Evolutionary conservation across 257 asterid species (phyloP).

Genomic region (Solanum bulbocastanum): DNA sequence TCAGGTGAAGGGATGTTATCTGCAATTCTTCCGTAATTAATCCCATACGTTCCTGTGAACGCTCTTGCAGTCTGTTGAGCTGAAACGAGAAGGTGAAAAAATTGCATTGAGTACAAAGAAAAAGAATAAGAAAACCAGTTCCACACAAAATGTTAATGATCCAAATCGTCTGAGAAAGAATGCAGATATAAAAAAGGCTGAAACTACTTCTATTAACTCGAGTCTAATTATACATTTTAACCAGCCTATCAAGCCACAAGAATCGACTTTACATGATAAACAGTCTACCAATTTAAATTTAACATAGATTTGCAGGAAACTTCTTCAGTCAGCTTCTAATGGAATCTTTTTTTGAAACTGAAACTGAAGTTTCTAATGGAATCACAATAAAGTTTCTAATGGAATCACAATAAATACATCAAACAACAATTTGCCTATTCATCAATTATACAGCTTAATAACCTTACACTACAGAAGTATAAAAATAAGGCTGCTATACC

Average conservation of each 20-base stretch:
- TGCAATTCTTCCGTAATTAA: slow-evolving; percentile 91
- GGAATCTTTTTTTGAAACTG: background rate
- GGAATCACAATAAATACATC: background rate
- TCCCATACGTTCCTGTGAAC: slow-evolving; percentile 89
- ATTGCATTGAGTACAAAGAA: background rate
- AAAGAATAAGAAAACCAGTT: background rate
- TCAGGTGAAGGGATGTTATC: slow-evolving; percentile 92
- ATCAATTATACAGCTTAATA: background rate
- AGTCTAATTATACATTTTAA: background rate
- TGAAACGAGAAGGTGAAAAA: slow-evolving; percentile 17
- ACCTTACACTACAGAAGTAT: background rate
- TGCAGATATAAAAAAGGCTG: background rate
- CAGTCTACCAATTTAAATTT: background rate
- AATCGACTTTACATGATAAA: background rate
- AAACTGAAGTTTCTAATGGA: too few species aligned
- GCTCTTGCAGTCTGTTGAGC: slow-evolving; percentile 30
- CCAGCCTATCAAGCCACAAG: background rate
- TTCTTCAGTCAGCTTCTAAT: background rate
- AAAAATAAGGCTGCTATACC: background rate
- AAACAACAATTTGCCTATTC: background rate
- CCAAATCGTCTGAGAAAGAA: background rate
- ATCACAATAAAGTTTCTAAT: too few species aligned
- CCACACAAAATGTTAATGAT: background rate
- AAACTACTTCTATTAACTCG: background rate
- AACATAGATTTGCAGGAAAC: background rate